These are phyloP conservation scores for Rosa chinensis DNA, from an alignment of 306 rosid genomes.

Conservation along the genomic window DNA sequence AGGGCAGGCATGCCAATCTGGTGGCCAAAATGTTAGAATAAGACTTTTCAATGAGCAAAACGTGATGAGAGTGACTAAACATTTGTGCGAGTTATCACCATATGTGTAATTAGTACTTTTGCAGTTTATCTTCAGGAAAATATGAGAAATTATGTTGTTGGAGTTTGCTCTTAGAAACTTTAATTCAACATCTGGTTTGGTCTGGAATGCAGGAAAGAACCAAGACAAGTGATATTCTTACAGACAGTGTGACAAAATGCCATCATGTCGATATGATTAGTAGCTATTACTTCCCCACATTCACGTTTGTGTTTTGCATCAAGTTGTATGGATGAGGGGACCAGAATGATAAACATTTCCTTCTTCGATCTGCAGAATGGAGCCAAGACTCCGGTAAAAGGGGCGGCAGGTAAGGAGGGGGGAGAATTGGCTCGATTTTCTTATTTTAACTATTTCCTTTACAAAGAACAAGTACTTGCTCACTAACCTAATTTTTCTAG, in stretches of 20 bases:
- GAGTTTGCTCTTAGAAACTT: conserved; percentile 31
- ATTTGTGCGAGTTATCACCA: conserved; percentile 15
- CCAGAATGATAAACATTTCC: conserved; percentile 16
- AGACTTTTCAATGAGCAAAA: conserved; percentile 59
- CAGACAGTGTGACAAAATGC: conserved; percentile 57
- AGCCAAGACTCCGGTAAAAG: background rate
- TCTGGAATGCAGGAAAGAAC: conserved; percentile 33
- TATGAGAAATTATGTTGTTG: conserved; percentile 31
- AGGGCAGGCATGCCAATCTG: conserved; percentile 41
- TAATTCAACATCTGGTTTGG: conserved; percentile 21
- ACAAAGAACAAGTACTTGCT: background rate
- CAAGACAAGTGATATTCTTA: conserved; percentile 40
- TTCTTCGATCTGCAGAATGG: background rate
- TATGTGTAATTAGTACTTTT: background rate
- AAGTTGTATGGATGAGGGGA: conserved; percentile 36
- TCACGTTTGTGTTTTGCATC: conserved; percentile 14
- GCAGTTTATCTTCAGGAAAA: background rate
- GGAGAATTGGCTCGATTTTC: background rate
- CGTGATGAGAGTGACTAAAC: conserved; percentile 64
- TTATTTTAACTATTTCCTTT: background rate
- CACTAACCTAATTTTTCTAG: background rate
- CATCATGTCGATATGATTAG: conserved; percentile 74
- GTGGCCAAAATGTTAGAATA: conserved; percentile 41
- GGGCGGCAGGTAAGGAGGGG: background rate
- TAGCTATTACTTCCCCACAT: conserved; percentile 50